Evolutionary conservation across 2,329 filamentous ascomycete genomes (phyloP), one percentile per base, ranked within the genome.

Genomic region (Neonectria faginata): DNA sequence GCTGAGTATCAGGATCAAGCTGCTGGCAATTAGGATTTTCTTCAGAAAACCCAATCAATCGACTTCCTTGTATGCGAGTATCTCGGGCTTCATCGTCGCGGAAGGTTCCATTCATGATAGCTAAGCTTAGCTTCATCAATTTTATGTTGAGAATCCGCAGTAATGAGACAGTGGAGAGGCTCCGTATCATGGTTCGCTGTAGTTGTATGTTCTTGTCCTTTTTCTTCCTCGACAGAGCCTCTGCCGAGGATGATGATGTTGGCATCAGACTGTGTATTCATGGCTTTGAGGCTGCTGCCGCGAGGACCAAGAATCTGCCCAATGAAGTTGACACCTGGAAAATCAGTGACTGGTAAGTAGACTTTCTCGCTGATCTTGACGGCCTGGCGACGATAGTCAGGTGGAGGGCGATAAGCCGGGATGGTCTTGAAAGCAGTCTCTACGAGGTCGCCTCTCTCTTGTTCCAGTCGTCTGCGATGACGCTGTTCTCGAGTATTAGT

Each of bases 321-420:
- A 86, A 94, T 94, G 89, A 93, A 94, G 86, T 94, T 94, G 86
- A 93, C 92, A 79, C 92, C 89, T 83, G 91, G 91, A 82, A 92
- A 93, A 81, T 94, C 91, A 85, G 92, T 92, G 82, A 91, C 89
- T 74, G 91, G 91, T 76, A 94, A 90, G 79, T 93, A 93, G 85
- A 94, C 89, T 82, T 93, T 93, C 83, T 93, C 91, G 81, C 92
- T 90, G 78, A 91, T 39, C 52, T 51, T 91, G 85, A 91, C 92
- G 79, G 89, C 91, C 67, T 89, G 90, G 69, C 89, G 89, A 79
- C 90, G 89, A 79, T 93, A 93, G 80, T 92, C 90, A 82, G 88
- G 88, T 68, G 91, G 91, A 73, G 90, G 89, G 74, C 92, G 14
- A 39, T 39, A 39, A 16, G 14, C 36, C 7, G 36, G 12, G 14